phyloP scores from a whole-genome alignment of 306 rosid species.

The Fragaria vesca region DNA sequence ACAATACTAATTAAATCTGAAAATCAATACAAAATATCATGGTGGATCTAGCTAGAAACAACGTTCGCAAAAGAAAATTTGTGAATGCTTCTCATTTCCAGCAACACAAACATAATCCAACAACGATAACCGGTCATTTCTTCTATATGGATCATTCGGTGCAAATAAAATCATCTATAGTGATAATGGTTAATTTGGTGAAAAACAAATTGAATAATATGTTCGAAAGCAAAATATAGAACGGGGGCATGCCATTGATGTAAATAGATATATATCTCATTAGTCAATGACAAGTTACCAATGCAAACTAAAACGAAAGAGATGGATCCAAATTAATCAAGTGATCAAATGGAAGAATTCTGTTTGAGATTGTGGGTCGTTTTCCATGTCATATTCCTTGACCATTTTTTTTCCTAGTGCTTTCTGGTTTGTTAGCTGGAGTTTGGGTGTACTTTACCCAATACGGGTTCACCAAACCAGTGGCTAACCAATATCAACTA shows the following conservation, averaged over 20 bases:
- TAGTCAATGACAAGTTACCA: slow-evolving; percentile 10
- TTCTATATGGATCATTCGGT: not conserved
- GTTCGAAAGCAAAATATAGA: not conserved
- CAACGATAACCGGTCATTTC: not conserved
- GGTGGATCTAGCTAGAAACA: too few relatives aligned
- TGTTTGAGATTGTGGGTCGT: slow-evolving; percentile 1
- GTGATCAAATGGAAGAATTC: not conserved
- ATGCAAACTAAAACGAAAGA: not conserved
- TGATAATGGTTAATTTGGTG: not conserved
- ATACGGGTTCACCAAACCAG: slow-evolving; percentile 54
- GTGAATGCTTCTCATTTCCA: not conserved
- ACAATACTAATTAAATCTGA: too few relatives aligned
- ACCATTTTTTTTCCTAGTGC: not conserved
- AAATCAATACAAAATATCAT: too few relatives aligned
- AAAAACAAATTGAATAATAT: too few relatives aligned
- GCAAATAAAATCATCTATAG: not conserved
- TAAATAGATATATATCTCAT: not conserved
- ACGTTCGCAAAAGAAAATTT: not conserved
- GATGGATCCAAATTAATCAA: not conserved
- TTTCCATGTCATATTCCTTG: not conserved
- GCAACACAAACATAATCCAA: not conserved
- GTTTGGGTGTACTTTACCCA: slow-evolving; percentile 49
- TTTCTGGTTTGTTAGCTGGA: slow-evolving; percentile 33
- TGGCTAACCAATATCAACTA: slow-evolving; percentile 28
- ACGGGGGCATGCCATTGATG: not conserved